Percentiles rank a stretch among this genome's conserved stretches.
phyloP scores from a whole-genome alignment of 2,329 filamentous ascomycete genomes.

The Apiospora koreana region DNA sequence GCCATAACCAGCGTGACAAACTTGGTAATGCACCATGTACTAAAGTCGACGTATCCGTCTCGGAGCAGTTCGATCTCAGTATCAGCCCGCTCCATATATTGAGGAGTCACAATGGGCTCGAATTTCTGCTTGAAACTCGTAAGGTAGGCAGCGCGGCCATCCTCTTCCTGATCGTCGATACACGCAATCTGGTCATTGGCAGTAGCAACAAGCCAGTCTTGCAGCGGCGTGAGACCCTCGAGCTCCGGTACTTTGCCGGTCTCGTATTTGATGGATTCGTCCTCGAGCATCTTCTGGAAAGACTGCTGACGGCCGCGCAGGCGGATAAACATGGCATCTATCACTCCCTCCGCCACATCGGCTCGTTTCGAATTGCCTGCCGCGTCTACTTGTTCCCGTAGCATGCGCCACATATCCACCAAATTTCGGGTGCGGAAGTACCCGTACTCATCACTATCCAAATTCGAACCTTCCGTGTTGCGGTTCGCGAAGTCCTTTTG shows the following conservation, averaged over 20 bases:
- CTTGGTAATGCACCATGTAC: constrained; percentile 86
- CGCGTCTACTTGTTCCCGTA: constrained; percentile 86
- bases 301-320: constrained; percentile 79
- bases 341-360: constrained; percentile 91
- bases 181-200: constrained; percentile 99
- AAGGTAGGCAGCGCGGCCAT: constrained; percentile 76
- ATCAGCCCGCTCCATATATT: constrained; percentile 75
- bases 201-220: constrained; percentile 95
- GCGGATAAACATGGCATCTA: constrained; percentile 92
- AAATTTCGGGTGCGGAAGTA: constrained; percentile 91
- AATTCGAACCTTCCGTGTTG: constrained; percentile 69
- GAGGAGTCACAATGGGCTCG: constrained; percentile 75
- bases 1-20: constrained; percentile 87
- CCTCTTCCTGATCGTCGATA: constrained; percentile 87
- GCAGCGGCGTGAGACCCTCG: constrained; percentile 74
- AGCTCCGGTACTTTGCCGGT: constrained; percentile 52
- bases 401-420: constrained; percentile 96
- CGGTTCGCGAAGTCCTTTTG: constrained; percentile 78
- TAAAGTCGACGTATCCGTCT: constrained; percentile 93
- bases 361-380: constrained; percentile 81
- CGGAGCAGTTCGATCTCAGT: constrained; percentile 74
- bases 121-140: constrained; percentile 84
- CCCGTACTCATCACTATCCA: constrained; percentile 86
- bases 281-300: constrained; percentile 87
- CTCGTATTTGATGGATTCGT: constrained; percentile 78